Evolutionary conservation across 2,329 filamentous ascomycete genomes (phyloP).

Genomic region (Colletotrichum salicis): DNA sequence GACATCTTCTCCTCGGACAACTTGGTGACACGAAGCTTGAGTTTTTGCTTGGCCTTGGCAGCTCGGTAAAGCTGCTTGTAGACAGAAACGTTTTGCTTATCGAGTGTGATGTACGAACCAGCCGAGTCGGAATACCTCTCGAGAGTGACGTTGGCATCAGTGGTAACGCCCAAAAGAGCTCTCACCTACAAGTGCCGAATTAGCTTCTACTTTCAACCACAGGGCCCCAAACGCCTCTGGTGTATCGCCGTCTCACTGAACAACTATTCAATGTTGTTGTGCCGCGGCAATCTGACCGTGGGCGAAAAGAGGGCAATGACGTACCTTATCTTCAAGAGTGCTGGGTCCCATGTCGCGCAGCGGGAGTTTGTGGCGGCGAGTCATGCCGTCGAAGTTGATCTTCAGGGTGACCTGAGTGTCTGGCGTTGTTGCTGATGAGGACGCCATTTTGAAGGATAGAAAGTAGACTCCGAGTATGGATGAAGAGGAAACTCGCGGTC

Average conservation of each 20-base stretch:
- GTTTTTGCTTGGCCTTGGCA: conserved; percentile 97
- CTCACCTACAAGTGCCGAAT: conserved; percentile 67
- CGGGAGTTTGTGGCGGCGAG: conserved; percentile 88
- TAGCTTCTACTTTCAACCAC: neutral
- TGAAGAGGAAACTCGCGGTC: conserved; percentile 22
- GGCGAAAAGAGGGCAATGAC: conserved; percentile 48
- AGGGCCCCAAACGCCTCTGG: neutral
- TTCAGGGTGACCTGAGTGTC: conserved; percentile 75
- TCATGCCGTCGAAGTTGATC: conserved; percentile 78
- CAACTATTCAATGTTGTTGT: neutral
- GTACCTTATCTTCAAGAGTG: conserved; percentile 85
- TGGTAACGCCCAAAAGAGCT: conserved; percentile 71
- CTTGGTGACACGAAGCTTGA: conserved; percentile 80
- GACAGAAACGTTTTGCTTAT: conserved; percentile 79
- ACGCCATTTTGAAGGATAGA: conserved; percentile 21
- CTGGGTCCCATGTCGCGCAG: conserved; percentile 82
- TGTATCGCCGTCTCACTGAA: neutral
- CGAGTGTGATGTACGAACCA: conserved; percentile 80
- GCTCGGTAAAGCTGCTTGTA: conserved; percentile 98
- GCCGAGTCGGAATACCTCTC: conserved; percentile 97
- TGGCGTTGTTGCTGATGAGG: conserved; percentile 33
- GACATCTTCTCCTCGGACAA: conserved; percentile 43
- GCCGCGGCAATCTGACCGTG: neutral
- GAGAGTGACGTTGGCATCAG: conserved; percentile 72
- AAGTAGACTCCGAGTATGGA: conserved; percentile 15